Conservation (phyloP, 495 filamentous ascomycete genomes). For the Filosporella fistucella region DNA sequence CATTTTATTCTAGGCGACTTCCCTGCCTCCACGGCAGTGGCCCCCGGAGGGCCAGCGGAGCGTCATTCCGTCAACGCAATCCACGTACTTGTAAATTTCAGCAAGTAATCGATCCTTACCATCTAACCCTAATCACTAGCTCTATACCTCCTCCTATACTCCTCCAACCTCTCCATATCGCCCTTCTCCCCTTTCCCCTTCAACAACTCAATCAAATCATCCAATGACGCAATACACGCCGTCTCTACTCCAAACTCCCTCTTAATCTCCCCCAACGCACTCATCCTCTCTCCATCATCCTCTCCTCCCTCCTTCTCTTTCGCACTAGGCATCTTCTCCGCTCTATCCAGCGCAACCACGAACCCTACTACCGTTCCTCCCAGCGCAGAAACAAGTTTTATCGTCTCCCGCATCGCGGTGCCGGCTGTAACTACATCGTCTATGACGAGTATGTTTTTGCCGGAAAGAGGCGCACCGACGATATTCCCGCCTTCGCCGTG, state of each 20-base stretch:
- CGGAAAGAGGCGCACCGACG: conserved; percentile 57
- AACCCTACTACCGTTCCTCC: conserved; percentile 58
- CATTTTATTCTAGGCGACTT: too few relatives aligned
- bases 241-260: conserved; percentile 45
- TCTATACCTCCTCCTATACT: conserved; percentile 48
- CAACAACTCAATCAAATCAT: conserved; percentile 54
- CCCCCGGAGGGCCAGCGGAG: too few relatives aligned
- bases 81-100: too few relatives aligned
- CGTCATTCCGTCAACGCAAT: too few relatives aligned
- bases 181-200: conserved; percentile 36
- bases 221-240: conserved; percentile 44
- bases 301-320: conserved; percentile 22
- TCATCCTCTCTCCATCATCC: conserved; percentile 30
- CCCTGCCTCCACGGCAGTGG: too few relatives aligned
- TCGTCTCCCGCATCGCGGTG: conserved; percentile 63
- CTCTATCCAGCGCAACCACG: conserved; percentile 58
- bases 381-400: conserved; percentile 55
- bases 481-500: conserved; percentile 62
- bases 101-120: too few relatives aligned
- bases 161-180: conserved; percentile 54
- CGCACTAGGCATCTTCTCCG: conserved; percentile 52
- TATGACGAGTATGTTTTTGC: conserved; percentile 58
- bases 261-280: conserved; percentile 56
- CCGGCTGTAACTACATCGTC: conserved; percentile 73
- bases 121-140: conserved; percentile 12